Evolutionary conservation across 768 basidiomycete genomes (phyloP), one percentile per base, ranked within the genome.

Genomic region (Serendipita sp.): DNA sequence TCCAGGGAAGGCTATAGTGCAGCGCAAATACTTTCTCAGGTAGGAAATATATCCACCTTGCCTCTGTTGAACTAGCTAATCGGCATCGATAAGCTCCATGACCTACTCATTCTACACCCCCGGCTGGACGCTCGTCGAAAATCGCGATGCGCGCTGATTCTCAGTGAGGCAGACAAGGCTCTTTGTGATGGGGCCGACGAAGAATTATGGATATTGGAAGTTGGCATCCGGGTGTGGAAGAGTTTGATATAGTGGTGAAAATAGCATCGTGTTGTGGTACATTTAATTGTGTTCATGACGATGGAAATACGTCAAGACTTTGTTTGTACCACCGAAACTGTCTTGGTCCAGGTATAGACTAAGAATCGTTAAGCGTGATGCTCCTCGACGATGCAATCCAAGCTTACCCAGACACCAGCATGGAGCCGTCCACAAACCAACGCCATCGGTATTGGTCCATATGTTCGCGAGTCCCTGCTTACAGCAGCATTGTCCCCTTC

Each of bases 171-270:
- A 31, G 96, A 99, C 75, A 98, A 98, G 73, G 91, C 90, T 0
- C 76, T 99, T 27, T 91, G 88, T 68, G 95, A 98, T 67, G 96
- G 96, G 0, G 93, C 90, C 15, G 96, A 99, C 70, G 96, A 99
- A 73, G 96, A 97, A 72, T 76, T 99, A 27, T 96, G 95, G 86
- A 82, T 90, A 36, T 75, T 99, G 13, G 90, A 96, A 70, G 86
- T 91, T 37, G 92, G 84, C n/a, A 73, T 96, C 62, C 79, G 82
- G 27, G 77, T 95, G 15, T 79, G 86, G 70, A 90, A 86, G 70
- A 74, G 74, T 4, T 37, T 60, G 27, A 10, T 29, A 29, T 27
- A 27, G 34, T 33, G 8, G 33, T 60, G 16, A 37, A 23, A 18
- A 23, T 52, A 18, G 18, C 5, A 52, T 8, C 16, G 31, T 2